These are phyloP conservation scores for Poa annua DNA, from an alignment of 176 grass and related monocot species.

Conservation along the genomic window DNA sequence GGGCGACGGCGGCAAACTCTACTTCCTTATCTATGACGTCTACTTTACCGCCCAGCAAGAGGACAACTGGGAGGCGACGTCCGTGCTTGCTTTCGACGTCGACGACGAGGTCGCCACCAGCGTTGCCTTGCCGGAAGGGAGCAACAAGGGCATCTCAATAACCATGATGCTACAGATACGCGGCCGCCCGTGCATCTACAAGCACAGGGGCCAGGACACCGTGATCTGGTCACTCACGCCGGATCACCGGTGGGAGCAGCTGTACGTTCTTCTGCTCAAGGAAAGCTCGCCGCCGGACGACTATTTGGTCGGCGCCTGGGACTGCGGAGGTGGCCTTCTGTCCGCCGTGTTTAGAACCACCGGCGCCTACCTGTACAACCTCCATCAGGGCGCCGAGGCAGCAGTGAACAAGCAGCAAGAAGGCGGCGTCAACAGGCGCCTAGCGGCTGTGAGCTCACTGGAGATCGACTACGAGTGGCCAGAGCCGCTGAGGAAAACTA, in stretches of 20 bases:
- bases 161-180: neutral
- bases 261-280: neutral
- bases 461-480: too few relatives aligned
- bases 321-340: neutral
- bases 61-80: neutral
- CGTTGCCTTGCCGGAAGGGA: too few relatives aligned
- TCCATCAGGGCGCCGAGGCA: neutral
- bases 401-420: neutral
- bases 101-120: too few relatives aligned
- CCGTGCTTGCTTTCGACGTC: too few relatives aligned
- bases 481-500: too few relatives aligned
- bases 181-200: neutral
- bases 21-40: neutral
- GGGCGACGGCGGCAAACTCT: neutral
- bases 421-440: neutral
- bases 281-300: neutral
- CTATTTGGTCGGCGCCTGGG: neutral
- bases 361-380: neutral
- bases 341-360: rapidly evolving
- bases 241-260: neutral
- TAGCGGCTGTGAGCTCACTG: neutral
- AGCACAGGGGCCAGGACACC: too few relatives aligned
- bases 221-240: neutral
- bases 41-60: too few relatives aligned
- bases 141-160: too few relatives aligned